Percentiles rank a stretch among this genome's conserved stretches.
Evolutionary conservation across 106 monocot species (phyloP).

Genomic region (Dactylorhiza incarnata): DNA sequence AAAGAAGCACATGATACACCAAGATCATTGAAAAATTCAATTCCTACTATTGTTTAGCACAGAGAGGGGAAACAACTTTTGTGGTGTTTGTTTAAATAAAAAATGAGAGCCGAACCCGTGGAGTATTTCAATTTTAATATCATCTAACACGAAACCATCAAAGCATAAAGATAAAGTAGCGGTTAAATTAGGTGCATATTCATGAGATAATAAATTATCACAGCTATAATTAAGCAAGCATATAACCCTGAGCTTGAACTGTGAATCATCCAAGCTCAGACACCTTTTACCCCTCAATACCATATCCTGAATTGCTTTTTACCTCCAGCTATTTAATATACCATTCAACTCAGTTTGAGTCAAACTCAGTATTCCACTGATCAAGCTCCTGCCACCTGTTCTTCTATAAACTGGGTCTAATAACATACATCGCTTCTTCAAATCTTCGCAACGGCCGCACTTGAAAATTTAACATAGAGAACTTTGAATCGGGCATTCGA

Average conservation of each 20-base stretch:
- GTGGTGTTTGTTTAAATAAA: too few species aligned
- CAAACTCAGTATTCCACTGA: slow-evolving; percentile 89
- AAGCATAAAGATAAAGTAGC: too few species aligned
- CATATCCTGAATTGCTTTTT: neutral
- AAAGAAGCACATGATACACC: too few species aligned
- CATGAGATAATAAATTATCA: neutral
- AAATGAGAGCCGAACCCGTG: too few species aligned
- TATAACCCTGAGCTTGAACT: neutral
- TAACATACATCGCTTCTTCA: slow-evolving; percentile 77
- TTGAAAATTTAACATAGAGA: slow-evolving; percentile 26
- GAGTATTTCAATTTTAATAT: too few species aligned
- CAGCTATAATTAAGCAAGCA: neutral
- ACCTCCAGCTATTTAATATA: neutral
- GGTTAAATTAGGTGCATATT: neutral
- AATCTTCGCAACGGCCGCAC: slow-evolving; percentile 75
- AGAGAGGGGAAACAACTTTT: too few species aligned
- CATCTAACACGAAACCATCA: too few species aligned
- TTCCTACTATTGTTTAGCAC: too few species aligned
- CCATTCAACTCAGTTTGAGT: slow-evolving; percentile 49
- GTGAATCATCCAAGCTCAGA: too few species aligned
- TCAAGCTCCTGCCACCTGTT: slow-evolving; percentile 94
- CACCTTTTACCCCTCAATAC: too few species aligned
- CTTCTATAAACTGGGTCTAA: slow-evolving; percentile 84
- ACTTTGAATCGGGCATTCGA: too few species aligned
- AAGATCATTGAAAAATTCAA: too few species aligned